These are phyloP conservation scores for Pulveroboletus sp. DNA, from an alignment of 768 basidiomycete species.

Conservation along the genomic window DNA sequence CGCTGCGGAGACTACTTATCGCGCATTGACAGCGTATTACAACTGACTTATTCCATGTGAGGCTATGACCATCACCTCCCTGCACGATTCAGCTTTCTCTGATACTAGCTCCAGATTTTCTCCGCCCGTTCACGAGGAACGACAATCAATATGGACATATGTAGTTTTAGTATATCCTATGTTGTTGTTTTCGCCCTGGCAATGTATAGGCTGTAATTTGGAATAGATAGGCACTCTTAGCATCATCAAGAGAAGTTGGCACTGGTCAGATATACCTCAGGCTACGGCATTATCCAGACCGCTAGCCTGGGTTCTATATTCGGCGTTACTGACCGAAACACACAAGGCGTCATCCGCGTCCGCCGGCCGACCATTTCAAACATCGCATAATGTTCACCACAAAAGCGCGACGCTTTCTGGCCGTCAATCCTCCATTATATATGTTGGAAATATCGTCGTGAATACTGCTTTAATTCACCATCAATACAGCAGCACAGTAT, in stretches of 20 bases:
- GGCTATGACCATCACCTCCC: conserved; percentile 1
- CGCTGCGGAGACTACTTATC: conserved; percentile 26
- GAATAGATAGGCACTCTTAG: conserved; percentile 2
- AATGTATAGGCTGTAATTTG: not conserved
- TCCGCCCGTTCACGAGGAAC: not conserved
- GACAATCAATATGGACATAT: not conserved
- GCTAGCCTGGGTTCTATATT: no score
- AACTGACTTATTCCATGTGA: conserved; percentile 12
- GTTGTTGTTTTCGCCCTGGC: not conserved
- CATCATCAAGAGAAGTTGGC: not conserved
- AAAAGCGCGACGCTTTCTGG: no score
- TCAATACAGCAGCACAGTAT: not conserved
- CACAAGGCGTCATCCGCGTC: no score
- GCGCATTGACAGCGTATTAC: conserved; percentile 19
- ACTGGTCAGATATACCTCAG: not conserved
- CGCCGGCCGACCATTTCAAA: no score
- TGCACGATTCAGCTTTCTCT: not conserved
- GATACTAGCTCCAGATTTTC: not conserved
- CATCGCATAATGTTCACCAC: not conserved
- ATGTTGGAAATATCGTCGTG: no score
- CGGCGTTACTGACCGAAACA: no score
- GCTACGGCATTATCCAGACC: no score
- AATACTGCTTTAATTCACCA: not conserved
- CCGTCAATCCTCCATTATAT: no score
- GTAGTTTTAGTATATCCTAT: conserved; percentile 1